A percentile compares a stretch with the other conserved stretches of the same genome.
Conservation (phyloP, 176 grass and related monocot species). For the Elymus sibiricus region DNA sequence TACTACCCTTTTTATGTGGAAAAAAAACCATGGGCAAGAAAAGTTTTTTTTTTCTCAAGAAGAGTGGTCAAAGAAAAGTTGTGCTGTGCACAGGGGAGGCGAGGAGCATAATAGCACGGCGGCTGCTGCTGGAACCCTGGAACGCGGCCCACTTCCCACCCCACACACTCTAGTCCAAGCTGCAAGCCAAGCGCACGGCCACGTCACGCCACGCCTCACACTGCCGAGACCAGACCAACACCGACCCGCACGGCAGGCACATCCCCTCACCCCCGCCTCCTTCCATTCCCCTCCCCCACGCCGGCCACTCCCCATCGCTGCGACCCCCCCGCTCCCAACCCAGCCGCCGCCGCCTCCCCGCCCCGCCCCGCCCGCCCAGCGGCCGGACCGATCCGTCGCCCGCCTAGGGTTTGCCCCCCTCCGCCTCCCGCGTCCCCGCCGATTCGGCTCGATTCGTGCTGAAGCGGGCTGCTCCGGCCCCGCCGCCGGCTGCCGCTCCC, state of each 20-base stretch:
- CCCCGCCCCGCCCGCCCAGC: background rate
- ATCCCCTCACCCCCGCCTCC: background rate
- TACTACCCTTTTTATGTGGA: no score
- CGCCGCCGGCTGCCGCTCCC: background rate
- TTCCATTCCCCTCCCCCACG: conserved; percentile 10
- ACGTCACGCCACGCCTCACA: background rate
- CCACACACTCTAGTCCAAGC: background rate
- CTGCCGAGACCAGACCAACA: conserved; percentile 19
- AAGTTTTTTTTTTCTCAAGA: background rate
- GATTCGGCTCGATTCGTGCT: conserved; percentile 23
- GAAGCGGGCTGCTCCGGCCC: conserved; percentile 3
- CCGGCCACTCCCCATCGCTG: conserved; percentile 23
- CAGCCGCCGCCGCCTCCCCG: background rate
- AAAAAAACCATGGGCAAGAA: background rate
- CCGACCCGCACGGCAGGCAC: conserved; percentile 35
- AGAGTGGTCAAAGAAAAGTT: background rate
- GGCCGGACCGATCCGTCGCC: conserved; percentile 21
- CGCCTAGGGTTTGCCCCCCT: background rate
- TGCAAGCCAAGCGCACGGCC: background rate
- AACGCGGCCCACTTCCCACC: background rate
- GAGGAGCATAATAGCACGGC: background rate
- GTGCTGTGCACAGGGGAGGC: background rate
- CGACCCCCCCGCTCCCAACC: background rate
- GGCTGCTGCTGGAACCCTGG: background rate
- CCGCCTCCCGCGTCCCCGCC: background rate